A percentile compares a stretch with the other conserved stretches of the same genome.
Conservation (phyloP, 768 basidiomycete species). For the Rhodotorula toruloides region DNA sequence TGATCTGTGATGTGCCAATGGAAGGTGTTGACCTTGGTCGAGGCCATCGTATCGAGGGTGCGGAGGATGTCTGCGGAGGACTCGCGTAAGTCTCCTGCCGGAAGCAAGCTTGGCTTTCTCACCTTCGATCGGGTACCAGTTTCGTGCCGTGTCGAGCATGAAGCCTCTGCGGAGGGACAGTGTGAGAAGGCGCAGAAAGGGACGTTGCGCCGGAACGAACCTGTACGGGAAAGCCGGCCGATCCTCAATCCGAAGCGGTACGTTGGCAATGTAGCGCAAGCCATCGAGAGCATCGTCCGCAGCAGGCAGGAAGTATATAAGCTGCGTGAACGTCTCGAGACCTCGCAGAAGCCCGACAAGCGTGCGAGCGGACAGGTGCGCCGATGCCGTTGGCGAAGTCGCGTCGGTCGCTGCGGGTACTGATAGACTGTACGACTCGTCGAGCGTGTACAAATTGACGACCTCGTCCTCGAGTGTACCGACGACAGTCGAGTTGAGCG, state of each 20-base stretch:
- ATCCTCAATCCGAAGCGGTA: slow-evolving; percentile 16
- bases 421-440: slow-evolving; percentile 52
- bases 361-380: slow-evolving; percentile 55
- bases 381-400: slow-evolving; percentile 47
- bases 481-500: neutral
- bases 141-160: slow-evolving; percentile 73
- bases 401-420: no score
- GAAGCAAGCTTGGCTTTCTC: neutral
- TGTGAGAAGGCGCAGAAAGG: neutral
- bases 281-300: accelerated
- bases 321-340: slow-evolving; percentile 67
- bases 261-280: slow-evolving; percentile 7
- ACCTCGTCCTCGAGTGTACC: slow-evolving; percentile 49
- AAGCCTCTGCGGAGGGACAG: slow-evolving; percentile 54
- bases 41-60: slow-evolving; percentile 70
- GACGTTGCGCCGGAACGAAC: neutral
- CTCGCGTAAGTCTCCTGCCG: slow-evolving; percentile 51
- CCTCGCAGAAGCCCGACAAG: slow-evolving; percentile 66
- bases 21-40: slow-evolving; percentile 71
- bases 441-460: slow-evolving; percentile 60
- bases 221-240: slow-evolving; percentile 24
- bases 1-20: slow-evolving; percentile 80
- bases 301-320: slow-evolving; percentile 53
- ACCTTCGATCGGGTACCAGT: slow-evolving; percentile 53
- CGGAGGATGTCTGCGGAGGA: slow-evolving; percentile 57